Percentiles rank a stretch among this genome's conserved stretches.
These are phyloP conservation scores for Coleophoma eucalyptorum DNA, from an alignment of 2,329 filamentous ascomycete species.

Conservation along the genomic window DNA sequence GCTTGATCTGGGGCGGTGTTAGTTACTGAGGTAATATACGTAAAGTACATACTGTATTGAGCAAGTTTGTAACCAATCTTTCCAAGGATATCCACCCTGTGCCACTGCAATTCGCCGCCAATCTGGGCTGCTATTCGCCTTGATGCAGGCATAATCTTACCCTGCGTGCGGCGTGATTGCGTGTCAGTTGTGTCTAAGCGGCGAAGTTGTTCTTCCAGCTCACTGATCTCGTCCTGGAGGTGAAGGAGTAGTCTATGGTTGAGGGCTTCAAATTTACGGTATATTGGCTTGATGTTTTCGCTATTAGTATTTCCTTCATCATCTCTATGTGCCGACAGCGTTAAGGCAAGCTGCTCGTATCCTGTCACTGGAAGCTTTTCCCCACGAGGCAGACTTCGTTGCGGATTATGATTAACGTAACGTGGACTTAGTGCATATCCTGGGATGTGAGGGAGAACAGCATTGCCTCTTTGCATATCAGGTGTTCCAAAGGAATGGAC, in stretches of 20 bases:
- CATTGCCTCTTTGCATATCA: slow-evolving; percentile 37
- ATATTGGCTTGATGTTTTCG: slow-evolving; percentile 53
- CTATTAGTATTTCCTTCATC: slow-evolving; percentile 14
- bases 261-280: slow-evolving; percentile 76
- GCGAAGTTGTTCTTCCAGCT: slow-evolving; percentile 75
- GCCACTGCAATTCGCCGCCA: slow-evolving; percentile 54
- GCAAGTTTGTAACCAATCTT: slow-evolving; percentile 62
- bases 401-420: slow-evolving; percentile 24
- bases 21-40: not conserved
- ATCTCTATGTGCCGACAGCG: slow-evolving; percentile 34
- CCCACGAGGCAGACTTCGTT: slow-evolving; percentile 23
- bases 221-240: slow-evolving; percentile 78
- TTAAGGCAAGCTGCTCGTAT: slow-evolving; percentile 59
- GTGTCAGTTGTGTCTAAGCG: slow-evolving; percentile 60
- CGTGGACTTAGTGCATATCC: slow-evolving; percentile 34
- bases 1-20: slow-evolving; percentile 44
- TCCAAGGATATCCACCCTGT: slow-evolving; percentile 56
- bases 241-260: slow-evolving; percentile 81
- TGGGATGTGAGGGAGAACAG: slow-evolving; percentile 13
- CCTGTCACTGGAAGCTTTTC: slow-evolving; percentile 47
- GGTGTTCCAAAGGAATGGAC: slow-evolving; percentile 21
- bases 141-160: slow-evolving; percentile 51
- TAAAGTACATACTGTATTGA: slow-evolving; percentile 57
- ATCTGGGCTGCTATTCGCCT: slow-evolving; percentile 47
- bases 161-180: slow-evolving; percentile 26